phyloP scores from a whole-genome alignment of 345 rosid genomes.

The Lenwebbia sp. region DNA sequence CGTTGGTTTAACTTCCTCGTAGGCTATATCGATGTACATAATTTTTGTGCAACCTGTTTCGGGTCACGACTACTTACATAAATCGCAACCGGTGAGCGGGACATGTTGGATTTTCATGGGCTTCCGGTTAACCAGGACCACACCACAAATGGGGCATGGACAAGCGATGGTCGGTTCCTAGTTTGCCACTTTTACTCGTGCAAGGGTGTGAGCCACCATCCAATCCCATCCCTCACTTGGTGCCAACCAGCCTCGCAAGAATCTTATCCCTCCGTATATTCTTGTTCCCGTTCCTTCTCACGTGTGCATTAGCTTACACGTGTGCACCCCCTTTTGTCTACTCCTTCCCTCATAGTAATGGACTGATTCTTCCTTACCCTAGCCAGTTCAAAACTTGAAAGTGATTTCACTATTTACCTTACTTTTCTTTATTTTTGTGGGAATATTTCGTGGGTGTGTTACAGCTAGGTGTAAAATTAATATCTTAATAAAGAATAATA shows the following conservation, averaged over 20 bases:
- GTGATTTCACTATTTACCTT: neutral
- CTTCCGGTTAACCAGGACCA: neutral
- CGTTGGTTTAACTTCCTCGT: neutral
- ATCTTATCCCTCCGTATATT: neutral
- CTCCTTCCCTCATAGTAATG: neutral
- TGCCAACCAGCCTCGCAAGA: neutral
- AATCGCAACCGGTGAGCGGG: neutral
- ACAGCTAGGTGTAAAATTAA: neutral
- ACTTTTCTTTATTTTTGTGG: neutral
- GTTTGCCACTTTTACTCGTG: neutral
- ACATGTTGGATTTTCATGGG: neutral
- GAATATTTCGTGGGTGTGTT: neutral
- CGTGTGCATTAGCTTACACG: neutral
- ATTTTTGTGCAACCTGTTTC: neutral
- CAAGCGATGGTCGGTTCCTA: neutral
- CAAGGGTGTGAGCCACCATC: neutral
- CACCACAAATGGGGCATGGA: neutral
- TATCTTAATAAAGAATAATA: neutral
- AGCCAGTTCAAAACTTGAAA: neutral
- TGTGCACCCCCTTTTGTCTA: neutral
- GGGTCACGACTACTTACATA: fast-evolving
- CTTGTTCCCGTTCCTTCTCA: neutral
- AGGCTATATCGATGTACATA: neutral
- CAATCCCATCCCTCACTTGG: neutral
- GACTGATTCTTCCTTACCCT: neutral